These are phyloP conservation scores for Candida nanaspora DNA, from an alignment of 805 yeast species.

Conservation along the genomic window DNA sequence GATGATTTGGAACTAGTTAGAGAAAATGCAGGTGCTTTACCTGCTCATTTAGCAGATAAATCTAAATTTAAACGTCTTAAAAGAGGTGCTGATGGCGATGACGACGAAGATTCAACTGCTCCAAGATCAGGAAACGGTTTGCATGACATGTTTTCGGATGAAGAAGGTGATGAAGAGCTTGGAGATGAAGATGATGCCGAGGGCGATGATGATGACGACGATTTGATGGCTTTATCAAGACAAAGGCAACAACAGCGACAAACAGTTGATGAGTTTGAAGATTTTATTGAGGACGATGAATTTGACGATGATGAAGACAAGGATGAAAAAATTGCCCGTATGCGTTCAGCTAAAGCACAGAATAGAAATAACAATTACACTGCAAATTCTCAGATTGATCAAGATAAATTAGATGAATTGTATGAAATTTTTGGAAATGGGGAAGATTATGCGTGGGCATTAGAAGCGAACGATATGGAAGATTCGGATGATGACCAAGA, in stretches of 20 bases:
- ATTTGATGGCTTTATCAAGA: conserved; percentile 22
- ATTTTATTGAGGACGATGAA: conserved; percentile 96
- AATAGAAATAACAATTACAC: conserved; percentile 21
- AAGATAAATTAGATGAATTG: conserved; percentile 87
- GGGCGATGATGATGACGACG: conserved; percentile 24
- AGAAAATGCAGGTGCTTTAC: conserved; percentile 81
- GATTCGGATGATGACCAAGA: conserved; percentile 48
- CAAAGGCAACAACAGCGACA: conserved; percentile 16
- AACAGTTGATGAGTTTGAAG: conserved; percentile 80
- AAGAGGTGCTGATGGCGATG: conserved; percentile 49
- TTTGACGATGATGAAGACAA: conserved; percentile 79
- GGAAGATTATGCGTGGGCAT: conserved; percentile 95
- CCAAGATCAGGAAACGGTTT: conserved; percentile 32
- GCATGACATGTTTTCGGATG: conserved; percentile 67
- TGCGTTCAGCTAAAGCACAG: conserved; percentile 24
- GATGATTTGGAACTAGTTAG: conserved; percentile 88
- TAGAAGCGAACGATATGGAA: conserved; percentile 75
- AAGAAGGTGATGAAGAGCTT: conserved; percentile 27
- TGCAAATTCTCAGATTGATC: conserved; percentile 51
- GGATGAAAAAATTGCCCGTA: conserved; percentile 31
- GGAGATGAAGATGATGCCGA: conserved; percentile 28
- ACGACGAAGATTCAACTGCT: conserved; percentile 8
- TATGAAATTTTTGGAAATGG: conserved; percentile 97
- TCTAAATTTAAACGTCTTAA: conserved; percentile 76
- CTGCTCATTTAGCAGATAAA: conserved; percentile 29